Conservation (phyloP, 2,329 filamentous ascomycete species). For the Elsinoe batatas region DNA sequence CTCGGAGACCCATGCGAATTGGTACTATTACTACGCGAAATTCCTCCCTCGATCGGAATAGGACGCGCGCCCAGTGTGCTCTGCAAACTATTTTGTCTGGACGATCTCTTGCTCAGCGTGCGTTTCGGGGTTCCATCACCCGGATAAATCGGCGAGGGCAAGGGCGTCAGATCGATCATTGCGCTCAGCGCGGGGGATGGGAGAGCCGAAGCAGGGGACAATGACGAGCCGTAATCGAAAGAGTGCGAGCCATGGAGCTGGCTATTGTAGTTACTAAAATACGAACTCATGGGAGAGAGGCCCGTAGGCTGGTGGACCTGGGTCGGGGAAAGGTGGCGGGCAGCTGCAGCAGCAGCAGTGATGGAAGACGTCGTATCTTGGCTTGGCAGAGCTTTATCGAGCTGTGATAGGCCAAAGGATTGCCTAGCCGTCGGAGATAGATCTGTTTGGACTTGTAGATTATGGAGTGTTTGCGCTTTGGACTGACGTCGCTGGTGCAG, state of each 20-base stretch:
- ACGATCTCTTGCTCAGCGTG: not conserved
- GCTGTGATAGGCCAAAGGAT: slow-evolving; percentile 9
- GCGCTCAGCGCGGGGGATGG: slow-evolving; percentile 40
- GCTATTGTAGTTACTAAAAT: slow-evolving; percentile 1
- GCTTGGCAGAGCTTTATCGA: slow-evolving; percentile 9
- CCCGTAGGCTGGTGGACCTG: slow-evolving; percentile 7
- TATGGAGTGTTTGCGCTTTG: not conserved
- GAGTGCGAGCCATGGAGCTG: slow-evolving; percentile 12
- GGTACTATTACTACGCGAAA: slow-evolving; percentile 14
- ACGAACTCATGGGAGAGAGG: slow-evolving; percentile 12
- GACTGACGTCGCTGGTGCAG: slow-evolving; percentile 12
- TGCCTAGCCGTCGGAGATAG: slow-evolving; percentile 9
- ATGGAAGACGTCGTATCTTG: not conserved
- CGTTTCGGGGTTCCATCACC: slow-evolving; percentile 16
- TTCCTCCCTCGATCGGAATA: slow-evolving; percentile 8
- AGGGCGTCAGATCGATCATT: slow-evolving; percentile 41
- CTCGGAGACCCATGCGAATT: slow-evolving; percentile 24
- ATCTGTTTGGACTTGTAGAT: slow-evolving; percentile 12
- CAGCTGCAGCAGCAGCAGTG: not conserved
- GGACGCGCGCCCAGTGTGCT: slow-evolving; percentile 6
- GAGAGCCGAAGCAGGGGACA: slow-evolving; percentile 31
- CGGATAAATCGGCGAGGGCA: slow-evolving; percentile 39
- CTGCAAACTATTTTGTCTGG: slow-evolving; percentile 10
- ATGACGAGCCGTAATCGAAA: slow-evolving; percentile 11
- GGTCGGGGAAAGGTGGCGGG: slow-evolving; percentile 4